Conservation (phyloP, 345 rosid species). For the Heritiera fomes region DNA sequence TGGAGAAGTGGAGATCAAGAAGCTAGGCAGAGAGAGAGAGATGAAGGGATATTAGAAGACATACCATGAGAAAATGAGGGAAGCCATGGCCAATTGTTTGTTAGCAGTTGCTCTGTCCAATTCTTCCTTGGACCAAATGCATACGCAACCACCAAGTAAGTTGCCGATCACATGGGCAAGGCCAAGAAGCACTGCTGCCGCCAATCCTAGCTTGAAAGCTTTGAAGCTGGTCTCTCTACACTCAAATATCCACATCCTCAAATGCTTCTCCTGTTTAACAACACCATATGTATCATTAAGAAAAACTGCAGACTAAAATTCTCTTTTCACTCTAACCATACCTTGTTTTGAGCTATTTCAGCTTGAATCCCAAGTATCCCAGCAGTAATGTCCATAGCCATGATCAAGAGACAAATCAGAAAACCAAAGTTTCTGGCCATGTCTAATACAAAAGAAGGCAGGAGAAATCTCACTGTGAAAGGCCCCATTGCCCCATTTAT, state of each 20-base stretch:
- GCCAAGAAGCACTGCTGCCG: slow-evolving; percentile 62
- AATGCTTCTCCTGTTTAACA: slow-evolving; percentile 63
- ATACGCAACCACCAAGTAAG: slow-evolving; percentile 70
- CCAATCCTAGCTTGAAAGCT: slow-evolving; percentile 76
- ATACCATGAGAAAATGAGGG: slow-evolving; percentile 84
- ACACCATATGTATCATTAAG: neutral
- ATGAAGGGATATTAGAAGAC: neutral
- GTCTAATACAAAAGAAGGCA: neutral
- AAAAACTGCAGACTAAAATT: neutral
- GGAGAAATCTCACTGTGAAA: slow-evolving; percentile 10
- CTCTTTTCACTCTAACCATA: slow-evolving; percentile 13
- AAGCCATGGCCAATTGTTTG: slow-evolving; percentile 71
- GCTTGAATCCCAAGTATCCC: slow-evolving; percentile 64
- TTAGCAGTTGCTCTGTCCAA: slow-evolving; percentile 52
- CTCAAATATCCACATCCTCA: slow-evolving; percentile 68
- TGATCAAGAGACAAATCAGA: slow-evolving; percentile 47
- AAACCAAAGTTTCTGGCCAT: slow-evolving; percentile 40
- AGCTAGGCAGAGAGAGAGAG: neutral
- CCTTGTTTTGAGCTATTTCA: slow-evolving; percentile 57
- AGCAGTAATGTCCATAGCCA: slow-evolving; percentile 54
- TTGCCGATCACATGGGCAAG: slow-evolving; percentile 66
- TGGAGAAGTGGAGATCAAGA: neutral
- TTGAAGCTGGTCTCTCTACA: slow-evolving; percentile 74
- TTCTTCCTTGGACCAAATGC: slow-evolving; percentile 63
- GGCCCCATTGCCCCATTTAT: slow-evolving; percentile 5